These are phyloP conservation scores for Daucus carota DNA, from an alignment of 129 eudicot genomes.

Conservation along the genomic window DH1_v3.0 NC_030385.2:38847001-38847500, in stretches of 20 bases:
- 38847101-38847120: not conserved
- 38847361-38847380: slow-evolving; percentile 19
- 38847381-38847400: slow-evolving; percentile 14
- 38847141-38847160: slow-evolving; percentile 51
- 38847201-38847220: slow-evolving; percentile 45
- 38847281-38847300: slow-evolving; percentile 30
- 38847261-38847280: slow-evolving; percentile 33
- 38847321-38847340: slow-evolving; percentile 13
- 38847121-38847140: slow-evolving; percentile 6
- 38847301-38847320: slow-evolving; percentile 42
- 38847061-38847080: slow-evolving; percentile 5
- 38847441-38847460: slow-evolving; percentile 51
- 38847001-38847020: slow-evolving; percentile 5
- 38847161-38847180: slow-evolving; percentile 77
- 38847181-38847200: slow-evolving; percentile 49
- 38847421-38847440: slow-evolving; percentile 51
- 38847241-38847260: slow-evolving; percentile 45
- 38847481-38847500: slow-evolving; percentile 63
- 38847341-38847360: slow-evolving; percentile 20
- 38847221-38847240: slow-evolving; percentile 42
- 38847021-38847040: slow-evolving; percentile 9
- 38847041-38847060: not conserved
- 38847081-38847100: not conserved
- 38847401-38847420: slow-evolving; percentile 24
- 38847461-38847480: slow-evolving; percentile 43